Base-by-base conservation (phyloP, 352 stramenopile genomes). In the Phytophthora ohioensis region DNA sequence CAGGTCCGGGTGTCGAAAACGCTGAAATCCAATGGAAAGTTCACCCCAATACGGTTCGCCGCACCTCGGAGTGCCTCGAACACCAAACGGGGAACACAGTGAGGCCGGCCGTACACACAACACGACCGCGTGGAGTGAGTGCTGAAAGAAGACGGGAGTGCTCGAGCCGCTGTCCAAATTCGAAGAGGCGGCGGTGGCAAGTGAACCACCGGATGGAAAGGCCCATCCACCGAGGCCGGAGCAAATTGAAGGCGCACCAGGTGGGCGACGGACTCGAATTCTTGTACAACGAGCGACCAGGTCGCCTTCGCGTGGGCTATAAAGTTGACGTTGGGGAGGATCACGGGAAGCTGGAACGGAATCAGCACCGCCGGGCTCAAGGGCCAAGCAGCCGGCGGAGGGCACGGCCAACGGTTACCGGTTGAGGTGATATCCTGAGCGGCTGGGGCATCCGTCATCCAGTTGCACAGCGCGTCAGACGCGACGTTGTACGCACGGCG, bases 391-490 rank as follows among this genome's bases (percentile, higher is more conserved):
- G 45, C 17, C 13, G 10, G 7, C 3, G 3, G 30, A 21, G 17
- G 34, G 15, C 38, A 46, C 8, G 42, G 17, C 35, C 55, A 45
- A 30, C n/a, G 2, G 3, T 42, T 9, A 3, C 36, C 36, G 36
- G 13, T 4, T 13, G 3, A 12, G 3, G 9, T 9, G 6, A 2
- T 42, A 8, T 13, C 36, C 6, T n/a, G 15, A 13, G 43, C 13
- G n/a, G 21, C 4, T 10, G 48, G 30, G 34, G 15, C 32, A 48
- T 77, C 64, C 64, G 70, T 71, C 27, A 57, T 45, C 58, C 64
- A 77, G 46, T 77, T 77, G 47, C 63, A 70, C 4, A 70, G 46
- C 7, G 54, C 54, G 31, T 70, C 53, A 4, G 46, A 17, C 8
- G 55, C 46, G 9, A 9, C 17, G 27, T 64, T 70, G 31, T 35